phyloP scores from a whole-genome alignment of 495 filamentous ascomycete species.

The Penicillium alfredii region DNA sequence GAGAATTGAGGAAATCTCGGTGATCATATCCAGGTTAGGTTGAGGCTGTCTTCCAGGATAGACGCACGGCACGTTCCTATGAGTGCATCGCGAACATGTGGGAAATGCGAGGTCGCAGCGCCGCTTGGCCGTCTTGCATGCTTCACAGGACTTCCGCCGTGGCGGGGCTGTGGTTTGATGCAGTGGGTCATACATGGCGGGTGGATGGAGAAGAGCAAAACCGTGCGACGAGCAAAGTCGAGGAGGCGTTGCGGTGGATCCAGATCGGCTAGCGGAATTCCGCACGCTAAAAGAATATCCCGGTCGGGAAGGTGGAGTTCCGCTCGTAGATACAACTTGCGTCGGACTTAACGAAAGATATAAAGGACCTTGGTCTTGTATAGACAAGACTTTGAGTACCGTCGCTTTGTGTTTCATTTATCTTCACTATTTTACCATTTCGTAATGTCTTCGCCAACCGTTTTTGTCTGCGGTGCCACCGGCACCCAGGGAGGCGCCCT shows the following conservation, averaged over 20 bases:
- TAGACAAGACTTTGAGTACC: background rate
- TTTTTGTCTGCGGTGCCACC: slow-evolving; percentile 45
- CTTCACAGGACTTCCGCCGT: slow-evolving; percentile 46
- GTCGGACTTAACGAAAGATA: background rate
- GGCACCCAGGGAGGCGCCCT: slow-evolving; percentile 45
- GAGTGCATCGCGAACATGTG: slow-evolving; percentile 42
- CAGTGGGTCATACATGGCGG: background rate
- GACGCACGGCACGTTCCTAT: slow-evolving; percentile 35
- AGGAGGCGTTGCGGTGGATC: background rate
- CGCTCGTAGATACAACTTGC: slow-evolving; percentile 2
- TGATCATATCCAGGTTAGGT: background rate
- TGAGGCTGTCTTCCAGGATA: slow-evolving; percentile 32
- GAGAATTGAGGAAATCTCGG: background rate
- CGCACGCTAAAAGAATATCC: slow-evolving; percentile 18
- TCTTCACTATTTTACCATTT: slow-evolving; percentile 9
- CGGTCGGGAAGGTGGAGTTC: slow-evolving; percentile 10
- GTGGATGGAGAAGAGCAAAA: background rate
- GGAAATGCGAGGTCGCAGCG: slow-evolving; percentile 46
- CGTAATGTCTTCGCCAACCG: slow-evolving; percentile 27
- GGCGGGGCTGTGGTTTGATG: slow-evolving; percentile 25
- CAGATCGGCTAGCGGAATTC: slow-evolving; percentile 22
- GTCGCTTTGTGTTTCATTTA: background rate
- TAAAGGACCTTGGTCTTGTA: too few relatives aligned
- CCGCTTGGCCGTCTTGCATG: slow-evolving; percentile 49
- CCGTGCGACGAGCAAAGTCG: background rate